phyloP scores from a whole-genome alignment of 257 asterid species.

The Scutellaria baicalensis region DNA sequence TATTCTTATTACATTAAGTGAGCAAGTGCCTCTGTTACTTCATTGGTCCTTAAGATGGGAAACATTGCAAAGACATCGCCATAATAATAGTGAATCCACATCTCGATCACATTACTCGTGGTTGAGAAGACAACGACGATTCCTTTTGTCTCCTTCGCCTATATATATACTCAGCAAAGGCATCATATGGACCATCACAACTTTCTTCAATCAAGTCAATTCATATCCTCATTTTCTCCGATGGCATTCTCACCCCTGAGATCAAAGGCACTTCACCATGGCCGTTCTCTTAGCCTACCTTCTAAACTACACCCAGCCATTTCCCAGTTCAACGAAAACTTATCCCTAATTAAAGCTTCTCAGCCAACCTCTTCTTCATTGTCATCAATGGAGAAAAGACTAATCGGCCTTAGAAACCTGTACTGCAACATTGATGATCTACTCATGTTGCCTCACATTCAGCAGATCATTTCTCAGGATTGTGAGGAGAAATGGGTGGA shows the following conservation, averaged over 20 bases:
- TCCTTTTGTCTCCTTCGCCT: not conserved
- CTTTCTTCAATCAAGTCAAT: not conserved
- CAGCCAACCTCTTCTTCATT: constrained; percentile 4
- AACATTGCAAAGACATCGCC: constrained; percentile 15
- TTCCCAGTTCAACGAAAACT: constrained; percentile 22
- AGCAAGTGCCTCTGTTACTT: not conserved
- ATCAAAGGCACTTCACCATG: constrained; percentile 23
- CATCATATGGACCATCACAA: not conserved
- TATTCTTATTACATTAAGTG: not conserved
- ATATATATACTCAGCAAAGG: not conserved
- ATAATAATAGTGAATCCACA: not conserved
- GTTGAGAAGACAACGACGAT: not conserved
- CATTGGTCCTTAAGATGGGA: not conserved
- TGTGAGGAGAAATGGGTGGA: constrained; percentile 8
- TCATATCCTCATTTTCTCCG: not conserved
- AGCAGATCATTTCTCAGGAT: constrained; percentile 18
- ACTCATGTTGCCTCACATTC: constrained; percentile 17
- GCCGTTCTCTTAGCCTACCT: constrained; percentile 43
- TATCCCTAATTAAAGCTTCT: constrained; percentile 19
- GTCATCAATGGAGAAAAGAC: constrained; percentile 7
- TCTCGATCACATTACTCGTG: not conserved
- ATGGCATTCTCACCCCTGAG: constrained; percentile 40
- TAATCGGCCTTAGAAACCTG: constrained; percentile 15
- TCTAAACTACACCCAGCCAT: constrained; percentile 7
- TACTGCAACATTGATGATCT: constrained; percentile 20